Conservation (phyloP, 495 filamentous ascomycete genomes). For the Glonium stellatum region DNA sequence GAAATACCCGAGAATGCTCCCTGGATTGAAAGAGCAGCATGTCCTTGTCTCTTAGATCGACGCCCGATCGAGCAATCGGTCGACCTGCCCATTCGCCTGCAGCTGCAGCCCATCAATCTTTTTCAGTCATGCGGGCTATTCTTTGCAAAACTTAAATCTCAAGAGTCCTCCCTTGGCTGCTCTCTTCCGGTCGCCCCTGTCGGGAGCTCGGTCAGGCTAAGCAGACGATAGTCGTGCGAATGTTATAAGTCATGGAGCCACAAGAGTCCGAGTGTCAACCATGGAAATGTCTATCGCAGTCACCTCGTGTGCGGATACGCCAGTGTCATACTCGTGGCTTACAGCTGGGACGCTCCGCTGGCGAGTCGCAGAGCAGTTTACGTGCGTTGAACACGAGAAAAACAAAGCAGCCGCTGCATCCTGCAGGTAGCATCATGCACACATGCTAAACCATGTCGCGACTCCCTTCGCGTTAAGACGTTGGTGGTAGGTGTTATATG, state of each 20-base stretch:
- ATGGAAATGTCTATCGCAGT: background rate
- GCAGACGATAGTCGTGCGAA: background rate
- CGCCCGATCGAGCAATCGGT: conserved; percentile 20
- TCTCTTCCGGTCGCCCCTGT: background rate
- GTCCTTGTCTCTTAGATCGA: conserved; percentile 7
- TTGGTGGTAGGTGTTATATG: conserved; percentile 1
- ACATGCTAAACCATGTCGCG: conserved; percentile 1
- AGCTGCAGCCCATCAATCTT: conserved; percentile 18
- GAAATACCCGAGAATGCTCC: conserved; percentile 8
- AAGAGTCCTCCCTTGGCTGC: background rate
- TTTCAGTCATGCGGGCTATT: conserved; percentile 17
- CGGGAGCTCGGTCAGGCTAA: background rate
- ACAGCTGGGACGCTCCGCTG: background rate
- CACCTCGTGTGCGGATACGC: background rate
- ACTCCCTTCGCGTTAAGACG: background rate
- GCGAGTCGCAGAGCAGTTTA: background rate
- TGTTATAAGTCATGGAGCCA: background rate
- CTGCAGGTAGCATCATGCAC: conserved; percentile 2
- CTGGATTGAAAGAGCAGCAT: background rate
- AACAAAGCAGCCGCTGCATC: background rate
- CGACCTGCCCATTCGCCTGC: conserved; percentile 6
- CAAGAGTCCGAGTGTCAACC: background rate
- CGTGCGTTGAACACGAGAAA: conserved; percentile 2
- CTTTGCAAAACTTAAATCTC: conserved; percentile 4
- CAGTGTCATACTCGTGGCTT: conserved; percentile 1